Conservation (phyloP, 305 asterid genomes). For the Lippia alba region DNA sequence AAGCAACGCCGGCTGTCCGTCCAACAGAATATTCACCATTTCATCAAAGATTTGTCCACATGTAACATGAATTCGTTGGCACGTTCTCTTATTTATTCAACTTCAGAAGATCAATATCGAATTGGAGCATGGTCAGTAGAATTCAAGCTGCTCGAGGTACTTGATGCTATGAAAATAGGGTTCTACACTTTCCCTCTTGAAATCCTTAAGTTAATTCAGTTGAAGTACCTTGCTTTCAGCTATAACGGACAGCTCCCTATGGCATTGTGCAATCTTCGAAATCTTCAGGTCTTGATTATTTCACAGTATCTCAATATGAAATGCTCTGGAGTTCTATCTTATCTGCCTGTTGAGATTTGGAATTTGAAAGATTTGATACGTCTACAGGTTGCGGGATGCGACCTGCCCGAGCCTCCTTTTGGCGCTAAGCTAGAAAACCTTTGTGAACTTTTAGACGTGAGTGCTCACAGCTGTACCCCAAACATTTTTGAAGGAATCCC, state of each 20-base stretch:
- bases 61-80: not conserved
- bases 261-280: too few species aligned
- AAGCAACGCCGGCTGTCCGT: slow-evolving; percentile 19
- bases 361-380: not conserved
- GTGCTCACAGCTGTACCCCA: not conserved
- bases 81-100: slow-evolving; percentile 5
- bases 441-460: slow-evolving; percentile 11
- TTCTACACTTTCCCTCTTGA: too few species aligned
- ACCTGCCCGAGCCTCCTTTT: not conserved
- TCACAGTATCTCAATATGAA: too few species aligned
- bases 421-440: not conserved
- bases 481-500: not conserved
- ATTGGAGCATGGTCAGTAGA: not conserved
- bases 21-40: slow-evolving; percentile 1
- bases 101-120: slow-evolving; percentile 18
- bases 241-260: too few species aligned
- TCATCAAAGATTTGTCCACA: not conserved
- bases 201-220: too few species aligned
- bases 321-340: not conserved
- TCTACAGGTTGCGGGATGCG: not conserved
- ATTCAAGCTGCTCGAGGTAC: not conserved
- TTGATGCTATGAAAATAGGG: too few species aligned
- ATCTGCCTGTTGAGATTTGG: not conserved
- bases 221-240: too few species aligned
- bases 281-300: too few species aligned